Evolutionary conservation across 2,329 filamentous ascomycete genomes (phyloP).

Genomic region (Fonsecaea multimorphosa): DNA sequence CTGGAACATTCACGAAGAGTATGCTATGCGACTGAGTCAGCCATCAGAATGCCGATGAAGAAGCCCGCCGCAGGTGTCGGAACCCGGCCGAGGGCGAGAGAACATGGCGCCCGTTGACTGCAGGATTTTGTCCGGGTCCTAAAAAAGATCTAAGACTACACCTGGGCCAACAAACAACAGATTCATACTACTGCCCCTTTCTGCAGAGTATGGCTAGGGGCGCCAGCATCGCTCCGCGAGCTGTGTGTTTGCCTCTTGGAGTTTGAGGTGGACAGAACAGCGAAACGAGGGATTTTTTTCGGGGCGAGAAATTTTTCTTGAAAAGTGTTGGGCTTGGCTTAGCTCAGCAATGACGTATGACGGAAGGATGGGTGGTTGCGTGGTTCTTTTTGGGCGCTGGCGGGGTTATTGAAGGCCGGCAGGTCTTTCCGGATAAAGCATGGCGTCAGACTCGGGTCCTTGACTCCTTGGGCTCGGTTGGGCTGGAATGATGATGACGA

Average conservation of each 20-base stretch:
- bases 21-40: conserved; percentile 14
- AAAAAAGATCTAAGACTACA: background rate
- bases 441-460: conserved; percentile 10
- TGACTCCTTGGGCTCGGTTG: too few species aligned
- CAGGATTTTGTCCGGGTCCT: background rate
- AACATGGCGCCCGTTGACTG: background rate
- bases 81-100: background rate
- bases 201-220: background rate
- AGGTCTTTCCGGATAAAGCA: conserved; percentile 14
- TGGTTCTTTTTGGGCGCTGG: conserved; percentile 4
- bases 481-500: conserved; percentile 2
- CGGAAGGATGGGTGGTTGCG: background rate
- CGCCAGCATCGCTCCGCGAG: background rate
- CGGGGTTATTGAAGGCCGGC: conserved; percentile 2
- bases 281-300: conserved; percentile 18
- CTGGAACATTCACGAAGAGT: conserved; percentile 6
- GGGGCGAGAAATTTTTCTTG: conserved; percentile 14
- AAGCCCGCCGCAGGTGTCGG: background rate
- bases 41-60: background rate
- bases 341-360: conserved; percentile 23
- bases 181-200: background rate
- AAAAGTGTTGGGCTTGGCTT: conserved; percentile 10
- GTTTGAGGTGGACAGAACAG: background rate
- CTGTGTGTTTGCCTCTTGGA: conserved; percentile 16
- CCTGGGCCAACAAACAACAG: background rate